Percentiles rank a stretch among this genome's conserved stretches.
phyloP scores from a whole-genome alignment of 441 rosid genomes.

The Dalechampia spathulata region DNA sequence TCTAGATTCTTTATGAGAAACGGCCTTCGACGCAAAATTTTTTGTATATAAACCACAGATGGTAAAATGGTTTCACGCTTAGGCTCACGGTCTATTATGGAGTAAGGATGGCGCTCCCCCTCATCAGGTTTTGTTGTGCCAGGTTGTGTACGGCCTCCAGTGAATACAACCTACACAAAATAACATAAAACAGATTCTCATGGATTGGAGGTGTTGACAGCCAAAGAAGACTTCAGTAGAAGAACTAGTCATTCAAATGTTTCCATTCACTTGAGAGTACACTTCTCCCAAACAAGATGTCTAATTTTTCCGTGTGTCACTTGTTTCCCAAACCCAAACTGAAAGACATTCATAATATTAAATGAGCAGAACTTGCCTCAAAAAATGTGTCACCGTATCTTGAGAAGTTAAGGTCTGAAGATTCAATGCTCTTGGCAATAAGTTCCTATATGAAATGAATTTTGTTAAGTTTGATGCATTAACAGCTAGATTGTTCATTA shows the following conservation, averaged over 20 bases:
- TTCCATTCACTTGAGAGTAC: too few species aligned
- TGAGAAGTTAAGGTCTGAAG: conserved; percentile 82
- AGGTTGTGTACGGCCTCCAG: conserved; percentile 99
- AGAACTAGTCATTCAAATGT: background rate
- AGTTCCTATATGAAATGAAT: conserved; percentile 52
- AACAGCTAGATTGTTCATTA: background rate
- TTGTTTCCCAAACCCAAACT: background rate
- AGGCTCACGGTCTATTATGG: conserved; percentile 85
- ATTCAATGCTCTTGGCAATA: conserved; percentile 83
- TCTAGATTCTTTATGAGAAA: conserved; percentile 96
- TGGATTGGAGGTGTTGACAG: background rate
- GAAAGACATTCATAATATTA: background rate
- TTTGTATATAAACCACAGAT: conserved; percentile 80
- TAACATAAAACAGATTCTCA: conserved; percentile 2
- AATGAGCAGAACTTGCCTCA: conserved; percentile 49
- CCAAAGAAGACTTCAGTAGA: background rate
- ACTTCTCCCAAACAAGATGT: background rate
- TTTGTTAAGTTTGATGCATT: conserved; percentile 1
- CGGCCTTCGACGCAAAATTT: conserved; percentile 81
- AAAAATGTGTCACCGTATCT: conserved; percentile 99
- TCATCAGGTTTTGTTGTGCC: conserved; percentile 98
- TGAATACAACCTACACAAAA: conserved; percentile 69
- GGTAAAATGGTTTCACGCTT: conserved; percentile 74
- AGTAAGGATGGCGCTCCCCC: conserved; percentile 92
- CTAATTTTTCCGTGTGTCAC: background rate